Percentiles rank a stretch among this genome's conserved stretches.
Conservation (phyloP, 495 filamentous ascomycete genomes). For the Penicillium canescens region DNA sequence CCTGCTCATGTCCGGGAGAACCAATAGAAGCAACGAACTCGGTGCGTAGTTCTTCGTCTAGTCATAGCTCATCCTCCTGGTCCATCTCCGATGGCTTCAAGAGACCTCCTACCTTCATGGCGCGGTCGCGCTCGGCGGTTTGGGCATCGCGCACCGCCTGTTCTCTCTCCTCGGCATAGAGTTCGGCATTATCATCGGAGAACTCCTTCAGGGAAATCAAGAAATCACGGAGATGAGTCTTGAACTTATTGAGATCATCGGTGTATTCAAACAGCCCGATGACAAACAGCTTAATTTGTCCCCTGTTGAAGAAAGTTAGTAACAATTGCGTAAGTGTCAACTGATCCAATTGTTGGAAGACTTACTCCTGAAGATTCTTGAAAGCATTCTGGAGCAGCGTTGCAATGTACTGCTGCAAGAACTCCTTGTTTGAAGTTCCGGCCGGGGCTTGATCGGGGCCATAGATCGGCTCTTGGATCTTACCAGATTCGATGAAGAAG, state of each 20-base stretch:
- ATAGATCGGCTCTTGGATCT: conserved; percentile 91
- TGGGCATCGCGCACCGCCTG: conserved; percentile 75
- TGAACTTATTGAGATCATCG: conserved; percentile 82
- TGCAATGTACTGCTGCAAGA: conserved; percentile 81
- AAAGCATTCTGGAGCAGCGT: conserved; percentile 89
- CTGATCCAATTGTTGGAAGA: conserved; percentile 12
- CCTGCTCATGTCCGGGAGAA: conserved; percentile 6
- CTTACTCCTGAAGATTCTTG: conserved; percentile 87
- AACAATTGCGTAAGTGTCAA: not conserved
- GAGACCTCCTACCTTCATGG: conserved; percentile 88
- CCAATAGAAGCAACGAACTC: conserved; percentile 43
- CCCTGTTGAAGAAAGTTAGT: conserved; percentile 53
- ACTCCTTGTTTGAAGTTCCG: conserved; percentile 87
- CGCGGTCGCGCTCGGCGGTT: conserved; percentile 78
- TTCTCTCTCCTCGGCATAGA: conserved; percentile 95
- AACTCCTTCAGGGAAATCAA: conserved; percentile 96
- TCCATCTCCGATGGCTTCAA: conserved; percentile 93
- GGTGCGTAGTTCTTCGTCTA: conserved; percentile 62
- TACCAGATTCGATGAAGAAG: conserved; percentile 80
- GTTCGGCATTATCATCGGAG: conserved; percentile 75
- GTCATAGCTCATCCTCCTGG: conserved; percentile 90
- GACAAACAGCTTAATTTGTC: conserved; percentile 86
- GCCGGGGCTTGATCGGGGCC: conserved; percentile 72
- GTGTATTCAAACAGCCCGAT: conserved; percentile 81
- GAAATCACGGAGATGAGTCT: conserved; percentile 93